Percentiles rank a stretch among this genome's conserved stretches.
Conservation (phyloP, 257 asterid genomes). For the Nicotiana sylvestris region DNA sequence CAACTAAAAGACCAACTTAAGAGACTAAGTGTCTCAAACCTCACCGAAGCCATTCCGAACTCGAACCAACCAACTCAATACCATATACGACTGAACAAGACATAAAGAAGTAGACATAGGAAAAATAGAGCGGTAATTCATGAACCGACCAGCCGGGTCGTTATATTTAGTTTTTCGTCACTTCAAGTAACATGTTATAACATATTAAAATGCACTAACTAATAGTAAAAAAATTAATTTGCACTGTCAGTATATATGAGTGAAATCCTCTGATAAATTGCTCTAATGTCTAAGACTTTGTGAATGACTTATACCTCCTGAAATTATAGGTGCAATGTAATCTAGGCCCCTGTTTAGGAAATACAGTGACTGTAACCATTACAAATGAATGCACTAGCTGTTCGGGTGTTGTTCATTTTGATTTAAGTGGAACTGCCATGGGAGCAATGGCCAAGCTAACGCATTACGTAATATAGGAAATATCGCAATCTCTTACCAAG, state of each 20-base stretch:
- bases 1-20: too few species aligned
- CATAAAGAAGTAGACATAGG: too few species aligned
- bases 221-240: too few species aligned
- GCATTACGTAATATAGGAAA: constrained; percentile 19
- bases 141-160: too few species aligned
- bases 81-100: too few species aligned
- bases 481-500: constrained; percentile 19
- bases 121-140: too few species aligned
- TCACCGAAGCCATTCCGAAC: too few species aligned
- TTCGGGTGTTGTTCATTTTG: constrained; percentile 25
- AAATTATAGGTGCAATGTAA: background rate
- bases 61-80: too few species aligned
- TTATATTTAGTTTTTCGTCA: too few species aligned
- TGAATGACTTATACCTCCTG: background rate
- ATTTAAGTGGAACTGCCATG: constrained; percentile 33
- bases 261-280: background rate
- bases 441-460: constrained; percentile 27
- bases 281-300: background rate
- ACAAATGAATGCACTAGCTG: constrained; percentile 29
- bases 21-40: too few species aligned
- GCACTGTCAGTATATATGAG: background rate
- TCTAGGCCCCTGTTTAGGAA: constrained; percentile 27
- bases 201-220: background rate
- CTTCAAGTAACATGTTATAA: background rate
- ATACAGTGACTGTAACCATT: constrained; percentile 21